A percentile compares a stretch with the other conserved stretches of the same genome.
phyloP scores from a whole-genome alignment of 164 flowering plant genomes.

The Tetracentron sinense region DNA sequence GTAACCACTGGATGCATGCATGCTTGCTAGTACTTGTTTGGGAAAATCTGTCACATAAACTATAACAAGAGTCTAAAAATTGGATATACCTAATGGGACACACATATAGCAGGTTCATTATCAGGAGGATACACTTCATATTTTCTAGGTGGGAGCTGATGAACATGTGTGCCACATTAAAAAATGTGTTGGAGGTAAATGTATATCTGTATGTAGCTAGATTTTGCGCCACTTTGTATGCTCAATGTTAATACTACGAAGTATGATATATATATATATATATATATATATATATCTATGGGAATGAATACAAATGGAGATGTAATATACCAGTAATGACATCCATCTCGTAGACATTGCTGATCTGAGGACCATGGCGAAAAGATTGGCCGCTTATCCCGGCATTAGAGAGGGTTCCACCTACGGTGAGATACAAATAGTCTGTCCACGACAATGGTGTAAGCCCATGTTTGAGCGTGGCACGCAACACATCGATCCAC shows the following conservation, averaged over 20 bases:
- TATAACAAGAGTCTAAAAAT: too few species aligned
- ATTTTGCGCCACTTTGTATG: too few species aligned
- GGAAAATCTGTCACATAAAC: too few species aligned
- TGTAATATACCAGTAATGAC: constrained; percentile 53
- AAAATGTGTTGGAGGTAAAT: too few species aligned
- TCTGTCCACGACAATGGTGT: constrained; percentile 73
- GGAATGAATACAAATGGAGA: not conserved
- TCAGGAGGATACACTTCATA: too few species aligned
- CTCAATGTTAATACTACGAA: too few species aligned
- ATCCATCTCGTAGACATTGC: constrained; percentile 55
- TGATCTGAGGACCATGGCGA: constrained; percentile 67
- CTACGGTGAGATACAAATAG: constrained; percentile 60
- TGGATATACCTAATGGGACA: too few species aligned
- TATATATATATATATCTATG: too few species aligned
- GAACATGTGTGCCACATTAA: too few species aligned
- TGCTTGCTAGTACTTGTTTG: not conserved
- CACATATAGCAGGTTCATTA: too few species aligned
- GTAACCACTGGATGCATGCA: not conserved
- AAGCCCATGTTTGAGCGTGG: constrained; percentile 48
- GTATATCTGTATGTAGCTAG: too few species aligned
- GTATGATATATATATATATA: constrained; percentile 5
- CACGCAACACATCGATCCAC: constrained; percentile 62
- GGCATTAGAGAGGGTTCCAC: constrained; percentile 69
- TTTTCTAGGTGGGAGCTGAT: too few species aligned
- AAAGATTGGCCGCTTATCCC: constrained; percentile 73